Percentiles rank a stretch among this genome's conserved stretches.
phyloP scores from a whole-genome alignment of 768 basidiomycete species.

The Russula compacta region DNA sequence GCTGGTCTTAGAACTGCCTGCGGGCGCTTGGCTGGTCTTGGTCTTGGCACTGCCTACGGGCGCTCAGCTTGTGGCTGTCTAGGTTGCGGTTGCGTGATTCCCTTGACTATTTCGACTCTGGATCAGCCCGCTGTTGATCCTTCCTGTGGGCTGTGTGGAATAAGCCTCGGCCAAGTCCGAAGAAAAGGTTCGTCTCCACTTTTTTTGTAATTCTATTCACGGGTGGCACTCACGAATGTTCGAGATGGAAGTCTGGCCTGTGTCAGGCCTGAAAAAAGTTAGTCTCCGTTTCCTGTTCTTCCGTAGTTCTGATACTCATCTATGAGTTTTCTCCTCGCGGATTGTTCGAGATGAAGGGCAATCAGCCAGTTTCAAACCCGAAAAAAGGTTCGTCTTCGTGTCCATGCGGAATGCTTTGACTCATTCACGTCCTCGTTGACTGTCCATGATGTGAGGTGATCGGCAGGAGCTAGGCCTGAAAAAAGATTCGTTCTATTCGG shows the following conservation, averaged over 20 bases:
- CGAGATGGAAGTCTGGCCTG: too few relatives aligned
- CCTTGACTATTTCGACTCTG: not conserved
- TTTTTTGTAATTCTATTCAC: too few relatives aligned
- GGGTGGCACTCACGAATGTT: too few relatives aligned
- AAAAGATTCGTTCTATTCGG: not conserved
- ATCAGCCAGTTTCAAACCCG: not conserved
- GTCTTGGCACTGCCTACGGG: not conserved
- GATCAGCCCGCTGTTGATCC: not conserved
- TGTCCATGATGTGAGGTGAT: not conserved
- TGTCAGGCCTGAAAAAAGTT: not conserved
- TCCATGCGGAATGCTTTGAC: not conserved
- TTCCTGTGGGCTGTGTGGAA: not conserved
- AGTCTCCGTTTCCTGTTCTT: too few relatives aligned
- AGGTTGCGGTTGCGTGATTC: not conserved
- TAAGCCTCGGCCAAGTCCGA: not conserved
- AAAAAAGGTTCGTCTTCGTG: not conserved
- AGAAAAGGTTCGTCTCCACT: conserved; percentile 4
- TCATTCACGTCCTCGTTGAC: not conserved
- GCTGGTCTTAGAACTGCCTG: not conserved
- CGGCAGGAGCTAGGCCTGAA: not conserved
- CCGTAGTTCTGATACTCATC: too few relatives aligned
- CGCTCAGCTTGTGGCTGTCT: not conserved
- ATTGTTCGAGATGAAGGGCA: too few relatives aligned
- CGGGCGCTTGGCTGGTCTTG: not conserved
- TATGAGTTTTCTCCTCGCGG: too few relatives aligned